These are phyloP conservation scores for Triticum turgidum DNA, from an alignment of 176 grass and related monocot species.

Conservation along the genomic window DNA sequence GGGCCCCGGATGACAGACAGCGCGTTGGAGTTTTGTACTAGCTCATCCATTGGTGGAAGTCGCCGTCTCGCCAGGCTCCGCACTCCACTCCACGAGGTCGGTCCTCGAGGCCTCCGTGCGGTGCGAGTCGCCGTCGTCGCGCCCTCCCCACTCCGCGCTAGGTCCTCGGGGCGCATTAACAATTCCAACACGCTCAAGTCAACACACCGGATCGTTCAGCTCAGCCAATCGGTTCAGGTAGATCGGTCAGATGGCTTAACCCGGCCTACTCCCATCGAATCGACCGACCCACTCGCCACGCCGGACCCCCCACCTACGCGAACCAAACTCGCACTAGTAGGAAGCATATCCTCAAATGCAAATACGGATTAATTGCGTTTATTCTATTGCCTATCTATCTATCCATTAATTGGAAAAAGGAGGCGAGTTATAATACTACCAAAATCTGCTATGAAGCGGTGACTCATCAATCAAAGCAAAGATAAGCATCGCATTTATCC, in stretches of 20 bases:
- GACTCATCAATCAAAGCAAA: constrained; percentile 6
- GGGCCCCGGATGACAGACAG: too few species aligned
- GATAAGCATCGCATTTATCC: background rate
- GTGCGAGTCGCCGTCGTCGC: too few species aligned
- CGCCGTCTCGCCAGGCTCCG: background rate
- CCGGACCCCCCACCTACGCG: background rate
- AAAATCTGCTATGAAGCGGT: background rate
- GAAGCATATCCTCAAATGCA: too few species aligned
- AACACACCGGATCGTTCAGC: background rate
- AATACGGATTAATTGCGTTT: too few species aligned
- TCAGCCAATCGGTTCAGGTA: background rate
- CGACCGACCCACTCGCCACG: background rate
- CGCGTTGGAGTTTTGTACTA: too few species aligned
- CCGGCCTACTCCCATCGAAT: background rate
- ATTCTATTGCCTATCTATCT: background rate
- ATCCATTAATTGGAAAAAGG: background rate
- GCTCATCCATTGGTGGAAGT: background rate
- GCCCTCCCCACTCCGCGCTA: too few species aligned
- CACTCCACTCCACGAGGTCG: constrained; percentile 20
- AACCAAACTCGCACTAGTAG: background rate
- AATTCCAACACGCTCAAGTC: background rate
- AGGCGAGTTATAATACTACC: background rate
- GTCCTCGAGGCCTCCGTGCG: background rate
- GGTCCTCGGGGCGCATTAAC: constrained; percentile 26
- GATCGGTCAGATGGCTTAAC: background rate